Base-by-base conservation (phyloP, 352 stramenopile genomes). In the Pythium rhizo-oryzae region DNA sequence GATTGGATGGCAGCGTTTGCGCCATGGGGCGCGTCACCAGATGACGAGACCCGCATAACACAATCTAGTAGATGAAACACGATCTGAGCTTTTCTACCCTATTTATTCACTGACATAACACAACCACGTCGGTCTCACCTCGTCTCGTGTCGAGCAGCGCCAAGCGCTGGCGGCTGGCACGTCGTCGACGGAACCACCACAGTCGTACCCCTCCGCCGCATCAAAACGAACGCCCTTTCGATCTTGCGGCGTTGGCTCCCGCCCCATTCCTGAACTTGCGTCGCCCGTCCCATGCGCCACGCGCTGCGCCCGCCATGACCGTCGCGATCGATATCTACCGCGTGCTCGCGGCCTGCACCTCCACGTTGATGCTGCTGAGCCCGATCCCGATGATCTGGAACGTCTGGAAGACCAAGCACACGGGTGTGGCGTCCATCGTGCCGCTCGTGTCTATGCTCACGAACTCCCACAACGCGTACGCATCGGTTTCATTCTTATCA, bases 361-460 rank as follows among this genome's bases (percentile, higher is more conserved):
- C 71, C 28, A 70, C 52, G 1, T 54, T 74, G 46, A 83, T 83
- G 74, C 70, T 82, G 55, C 50, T 78, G 39, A 85, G 78, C 25
- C 78, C 76, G n/a, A 73, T 75, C 46, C 65, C 74, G 21, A 46
- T 73, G 1, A 76, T 85, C 30, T 71, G 68, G n/a, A 69, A 62
- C 0, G 69, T 80, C 44, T 60, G 67, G 59, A 75, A 82, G 58
- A 71, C 78, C 39, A 68, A 77, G 50, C 57, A 78, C 28, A 73
- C 73, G 13, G 78, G 76, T 4, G 69, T 71, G 47, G 76, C 76
- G 30, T 85, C 78, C 25, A 74, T 85, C 44, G 72, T 85, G 24
- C 77, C 78, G 13, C 51, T 58, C 28, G 16, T 58, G 25, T 58
- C 51, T 4, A 51, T 82, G 25, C 72, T 86, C 25, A 53, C 58